phyloP scores from a whole-genome alignment of 257 asterid species.

The Rauvolfia tetraphylla region DNA sequence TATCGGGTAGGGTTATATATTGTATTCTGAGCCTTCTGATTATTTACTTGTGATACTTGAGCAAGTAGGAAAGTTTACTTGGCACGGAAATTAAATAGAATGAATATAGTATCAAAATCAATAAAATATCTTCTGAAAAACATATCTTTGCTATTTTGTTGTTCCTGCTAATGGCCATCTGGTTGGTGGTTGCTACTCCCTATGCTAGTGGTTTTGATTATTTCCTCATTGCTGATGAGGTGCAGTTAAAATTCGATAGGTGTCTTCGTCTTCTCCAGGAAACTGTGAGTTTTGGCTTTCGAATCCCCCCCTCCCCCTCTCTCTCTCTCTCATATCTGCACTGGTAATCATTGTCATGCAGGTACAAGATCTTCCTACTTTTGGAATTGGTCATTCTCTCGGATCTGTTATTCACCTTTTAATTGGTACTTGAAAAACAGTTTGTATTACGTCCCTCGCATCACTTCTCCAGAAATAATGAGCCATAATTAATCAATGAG shows the following conservation, averaged over 20 bases:
- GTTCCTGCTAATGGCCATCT: not conserved
- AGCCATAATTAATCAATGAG: conserved; percentile 21
- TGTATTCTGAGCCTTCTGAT: not conserved
- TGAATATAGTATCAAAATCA: not conserved
- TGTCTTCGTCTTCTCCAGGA: conserved; percentile 73
- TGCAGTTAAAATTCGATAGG: conserved; percentile 81
- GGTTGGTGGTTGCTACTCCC: conserved; percentile 78
- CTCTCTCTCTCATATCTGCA: conserved; percentile 15
- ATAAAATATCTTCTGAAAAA: not conserved
- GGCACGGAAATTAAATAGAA: not conserved
- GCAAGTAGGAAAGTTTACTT: not conserved
- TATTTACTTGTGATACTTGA: not conserved
- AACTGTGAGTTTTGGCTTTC: conserved; percentile 42
- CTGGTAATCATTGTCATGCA: conserved; percentile 21
- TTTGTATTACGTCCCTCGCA: conserved; percentile 13
- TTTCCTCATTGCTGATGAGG: conserved; percentile 93
- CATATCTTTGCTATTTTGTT: not conserved
- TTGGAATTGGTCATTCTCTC: conserved; percentile 90
- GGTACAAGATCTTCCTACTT: conserved; percentile 77
- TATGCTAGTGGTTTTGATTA: conserved; percentile 95
- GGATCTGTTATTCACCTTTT: conserved; percentile 93
- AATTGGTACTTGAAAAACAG: conserved; percentile 48
- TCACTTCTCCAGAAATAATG: conserved; percentile 9
- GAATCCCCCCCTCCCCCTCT: not conserved
- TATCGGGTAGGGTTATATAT: not conserved